These are phyloP conservation scores for Pterocarpus macrocarpus DNA, from an alignment of 306 rosid species.

Conservation along the genomic window DNA sequence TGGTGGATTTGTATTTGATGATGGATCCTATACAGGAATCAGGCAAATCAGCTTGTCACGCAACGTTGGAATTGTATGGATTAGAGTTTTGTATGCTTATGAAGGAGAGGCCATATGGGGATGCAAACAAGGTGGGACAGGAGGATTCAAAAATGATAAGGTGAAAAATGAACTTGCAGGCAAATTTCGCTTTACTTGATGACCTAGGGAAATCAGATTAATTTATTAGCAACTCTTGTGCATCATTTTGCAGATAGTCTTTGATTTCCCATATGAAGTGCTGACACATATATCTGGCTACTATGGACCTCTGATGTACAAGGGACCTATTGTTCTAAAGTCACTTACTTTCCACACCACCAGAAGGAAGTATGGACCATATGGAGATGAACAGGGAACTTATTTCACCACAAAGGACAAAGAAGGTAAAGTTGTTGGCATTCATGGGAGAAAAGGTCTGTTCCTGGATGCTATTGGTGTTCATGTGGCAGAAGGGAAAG, in stretches of 20 bases:
- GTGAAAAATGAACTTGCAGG: conserved; percentile 49
- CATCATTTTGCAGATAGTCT: conserved; percentile 68
- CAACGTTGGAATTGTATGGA: conserved; percentile 74
- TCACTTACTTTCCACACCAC: conserved; percentile 84
- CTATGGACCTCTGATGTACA: conserved; percentile 73
- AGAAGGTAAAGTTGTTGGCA: conserved; percentile 87
- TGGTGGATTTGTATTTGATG: conserved; percentile 77
- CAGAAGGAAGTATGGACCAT: conserved; percentile 77
- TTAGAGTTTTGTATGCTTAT: conserved; percentile 73
- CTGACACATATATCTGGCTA: conserved; percentile 85
- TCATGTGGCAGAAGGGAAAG: conserved; percentile 72
- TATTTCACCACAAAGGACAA: conserved; percentile 67
- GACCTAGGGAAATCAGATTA: conserved; percentile 19
- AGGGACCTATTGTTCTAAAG: conserved; percentile 81
- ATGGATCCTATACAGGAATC: conserved; percentile 72
- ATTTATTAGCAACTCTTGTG: conserved; percentile 16
- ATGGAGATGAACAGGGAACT: conserved; percentile 89
- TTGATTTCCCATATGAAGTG: conserved; percentile 84
- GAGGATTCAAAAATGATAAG: conserved; percentile 84
- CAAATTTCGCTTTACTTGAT: conserved; percentile 24
- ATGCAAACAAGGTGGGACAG: conserved; percentile 76
- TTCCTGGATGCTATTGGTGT: conserved; percentile 91
- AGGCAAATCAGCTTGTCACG: conserved; percentile 80
- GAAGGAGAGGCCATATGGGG: conserved; percentile 80
- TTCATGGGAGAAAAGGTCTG: conserved; percentile 89